Base-by-base conservation (phyloP, 2,329 filamentous ascomycete species). In the Monosporascus sp. region DNA sequence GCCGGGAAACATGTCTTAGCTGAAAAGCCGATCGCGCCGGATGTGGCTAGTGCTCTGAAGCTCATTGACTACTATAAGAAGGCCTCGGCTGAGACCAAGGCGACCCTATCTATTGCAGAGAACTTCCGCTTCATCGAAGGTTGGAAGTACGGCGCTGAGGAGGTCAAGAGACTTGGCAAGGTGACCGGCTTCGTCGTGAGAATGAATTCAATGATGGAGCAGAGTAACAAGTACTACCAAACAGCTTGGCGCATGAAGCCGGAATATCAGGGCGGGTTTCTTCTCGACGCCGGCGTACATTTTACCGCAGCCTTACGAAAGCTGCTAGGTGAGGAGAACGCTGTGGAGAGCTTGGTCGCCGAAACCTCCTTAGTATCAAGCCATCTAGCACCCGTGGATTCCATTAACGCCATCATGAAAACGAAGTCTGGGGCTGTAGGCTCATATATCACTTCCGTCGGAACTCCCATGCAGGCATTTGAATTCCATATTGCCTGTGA, bases 221-320 rank as follows among this genome's bases (percentile, higher is more conserved):
- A 59, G 52, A 62, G 52, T 41, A 71, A 75, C 62, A 76, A 76
- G 65, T 82, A 77, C 64, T 77, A 74, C 59, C 72, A 76, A 48
- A 83, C 80, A 3, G 59, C 71, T 26, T 82, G 88, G 89, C 83
- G 89, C 52, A 86, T 86, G 67, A 78, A 73, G 52, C 88, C 88
- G 1, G 76, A 80, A 50, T 82, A 90, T 65, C 87, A 91, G 69
- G 89, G 88, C 52, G 88, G 89, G 0, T 91, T 91, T 66, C 68
- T 91, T 52, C 80, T 92, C 2, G 88, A 92, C 64, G 87, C 83
- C 16, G 88, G 89, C 44, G 86, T 92, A 26, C 89, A 92, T 68
- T 85, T 82, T 56, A 74, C 85, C 7, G 88, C 88, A 7, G 84
- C 72, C 0, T 76, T 86, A 49, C 75, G 88, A 17, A 67, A 81